Evolutionary conservation across 352 stramenopile species (phyloP), one percentile per base, ranked within the genome.

Genomic region (Phytophthora podocarpi): DNA sequence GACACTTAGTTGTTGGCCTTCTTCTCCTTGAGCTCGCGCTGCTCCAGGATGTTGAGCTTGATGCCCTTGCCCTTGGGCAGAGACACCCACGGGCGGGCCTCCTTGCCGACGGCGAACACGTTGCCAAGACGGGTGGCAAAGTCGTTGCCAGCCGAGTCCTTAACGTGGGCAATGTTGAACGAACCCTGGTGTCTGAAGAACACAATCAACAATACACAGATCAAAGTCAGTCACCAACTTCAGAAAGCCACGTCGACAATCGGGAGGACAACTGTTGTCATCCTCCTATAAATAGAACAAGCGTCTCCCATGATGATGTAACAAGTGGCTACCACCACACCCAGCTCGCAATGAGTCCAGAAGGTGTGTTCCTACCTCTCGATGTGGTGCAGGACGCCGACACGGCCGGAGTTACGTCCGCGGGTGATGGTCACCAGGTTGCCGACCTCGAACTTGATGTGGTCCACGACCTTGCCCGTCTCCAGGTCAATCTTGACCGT

Each of bases 101-200:
- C 85, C 70, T 89, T 90, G 78, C 97, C 97, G 74, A 99, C 98
- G 28, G 97, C 87, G 72, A 99, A 99, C 59, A 99, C 93, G 82
- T 99, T 99, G 53, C 79, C 77, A 40, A 98, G 87, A 76, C 98
- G 93, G 24, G 98, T 99, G 67, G 97, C 97, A 75, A 99, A 99
- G 49, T 91, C 82, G 84, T 99, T 81, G 64, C 97, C 97, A 69
- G 96, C 94, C 72, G 95, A 91, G 85, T 99, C 98, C 87, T 98
- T 98, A 41, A 99, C 84, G 78, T 98, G 98, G 45, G 98, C 95
- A 87, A 99, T 99, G 74, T 98, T 97, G 88, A 99, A 99, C 57
- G 95, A 99, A 82, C 97, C 97, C 67, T 98, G 91, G 87, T 99
- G 98, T 78, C 94, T 97, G 62, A 31, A 47, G n/a, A 45, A 31